Evolutionary conservation across 306 rosid species (phyloP), one percentile per base, ranked within the genome.

Genomic region (Trifolium fragiferum): DNA sequence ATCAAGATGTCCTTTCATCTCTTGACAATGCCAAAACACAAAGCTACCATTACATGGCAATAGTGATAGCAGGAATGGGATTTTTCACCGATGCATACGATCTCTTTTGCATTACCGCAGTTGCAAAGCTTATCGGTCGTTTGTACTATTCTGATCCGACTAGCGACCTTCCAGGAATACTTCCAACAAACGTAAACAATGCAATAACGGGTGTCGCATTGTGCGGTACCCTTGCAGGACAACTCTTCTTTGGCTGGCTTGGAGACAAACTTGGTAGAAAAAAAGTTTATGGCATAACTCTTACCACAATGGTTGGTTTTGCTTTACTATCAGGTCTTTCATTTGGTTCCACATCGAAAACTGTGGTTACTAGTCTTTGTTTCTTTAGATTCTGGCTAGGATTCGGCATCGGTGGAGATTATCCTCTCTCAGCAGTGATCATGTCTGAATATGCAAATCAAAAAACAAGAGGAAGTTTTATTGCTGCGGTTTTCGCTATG

Each of bases 401-500:
- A 38, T 87, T 82, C 37, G 91, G 91, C 1, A 87, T 87, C 8
- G 87, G 89, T 53, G 91, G 91, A 47, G 91, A 85, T 54, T 89
- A 84, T 80, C 97, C 94, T 1, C 86, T 91, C 37, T 91, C 94
- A 0, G 97, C 97, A 0, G 88, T 89, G 15, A 91, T 91, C 64
- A 91, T 89, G 97, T 87, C 94, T 0, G 87, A 89, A 53, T 89
- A 86, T 66, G 79, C 97, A 20, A 85, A 87, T 63, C 83, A 84
- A 65, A 84, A 63, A 47, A 81, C 86, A 0, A 72, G 97, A 1
- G 94, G 92, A 0, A 79, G 84, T 4, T 89, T 91, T 27, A 77
- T 90, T n/a, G 90, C 89, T 0, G 89, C 89, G 0, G 89, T 90
- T 8, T 90, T 90, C 25, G 87, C 97, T 41, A 89, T 91, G 94